phyloP scores from a whole-genome alignment of 1,284 basidiomycete genomes.

The Xerocomus nothofagi region DNA sequence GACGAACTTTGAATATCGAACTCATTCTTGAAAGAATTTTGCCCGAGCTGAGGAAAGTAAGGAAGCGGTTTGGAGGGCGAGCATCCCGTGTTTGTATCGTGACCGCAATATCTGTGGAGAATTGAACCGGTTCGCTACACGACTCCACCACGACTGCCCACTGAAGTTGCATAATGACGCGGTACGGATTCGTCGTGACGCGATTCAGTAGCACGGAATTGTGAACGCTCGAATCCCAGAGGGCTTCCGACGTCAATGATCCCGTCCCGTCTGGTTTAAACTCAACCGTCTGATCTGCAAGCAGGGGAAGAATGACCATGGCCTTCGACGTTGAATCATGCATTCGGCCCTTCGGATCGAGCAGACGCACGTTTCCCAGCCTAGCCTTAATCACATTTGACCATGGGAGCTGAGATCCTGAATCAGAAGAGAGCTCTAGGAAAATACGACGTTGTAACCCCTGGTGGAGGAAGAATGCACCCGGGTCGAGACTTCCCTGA shows the following conservation, averaged over 20 bases:
- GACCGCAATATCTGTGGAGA: constrained; percentile 85
- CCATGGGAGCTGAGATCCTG: constrained; percentile 89
- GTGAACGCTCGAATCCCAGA: constrained; percentile 95
- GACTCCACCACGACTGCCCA: constrained; percentile 83
- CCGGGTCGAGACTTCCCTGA: constrained; percentile 77
- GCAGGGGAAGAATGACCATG: constrained; percentile 68
- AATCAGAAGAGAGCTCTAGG: constrained; percentile 81
- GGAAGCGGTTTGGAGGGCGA: constrained; percentile 75
- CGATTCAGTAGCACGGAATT: constrained; percentile 85
- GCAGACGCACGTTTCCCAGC: constrained; percentile 78
- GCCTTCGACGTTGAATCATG: constrained; percentile 72
- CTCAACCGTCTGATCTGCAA: constrained; percentile 70
- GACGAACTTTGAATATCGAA: constrained; percentile 76
- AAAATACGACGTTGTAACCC: constrained; percentile 87
- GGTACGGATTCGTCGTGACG: constrained; percentile 76
- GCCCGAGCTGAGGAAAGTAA: constrained; percentile 74
- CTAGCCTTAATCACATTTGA: constrained; percentile 74
- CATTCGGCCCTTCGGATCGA: constrained; percentile 82
- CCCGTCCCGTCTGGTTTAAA: constrained; percentile 85
- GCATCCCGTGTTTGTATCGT: constrained; percentile 87
- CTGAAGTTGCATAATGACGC: constrained; percentile 75
- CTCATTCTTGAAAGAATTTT: constrained; percentile 76
- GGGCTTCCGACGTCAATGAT: constrained; percentile 62
- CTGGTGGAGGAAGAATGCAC: constrained; percentile 88
- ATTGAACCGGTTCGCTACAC: constrained; percentile 81